Base-by-base conservation (phyloP, 805 yeast genomes). In the Candida silvatica region DNA sequence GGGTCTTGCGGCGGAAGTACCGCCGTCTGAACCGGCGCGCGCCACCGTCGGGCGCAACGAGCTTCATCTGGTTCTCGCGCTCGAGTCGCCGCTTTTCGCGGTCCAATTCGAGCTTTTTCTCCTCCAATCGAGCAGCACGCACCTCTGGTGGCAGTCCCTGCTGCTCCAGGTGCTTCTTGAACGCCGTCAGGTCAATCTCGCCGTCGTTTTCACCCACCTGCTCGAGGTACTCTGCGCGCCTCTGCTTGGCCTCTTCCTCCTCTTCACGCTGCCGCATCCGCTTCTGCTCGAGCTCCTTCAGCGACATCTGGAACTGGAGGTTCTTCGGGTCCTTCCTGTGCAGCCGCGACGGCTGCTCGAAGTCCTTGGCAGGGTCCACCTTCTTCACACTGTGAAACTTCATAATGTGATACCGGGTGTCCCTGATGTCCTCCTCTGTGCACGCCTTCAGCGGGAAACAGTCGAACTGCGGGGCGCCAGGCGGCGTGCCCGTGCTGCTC, bases 251-350 rank as follows among this genome's bases (percentile, higher is more conserved):
- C 19, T 45, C 58, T 48, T 45, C 58, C 58, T 51, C 63, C 44
- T 51, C 64, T 55, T 51, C 69, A 45, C 53, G 52, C 37, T 64
- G 62, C 45, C 73, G 77, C 36, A 58, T 62, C 49, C 67, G 71
- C 48, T 79, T 69, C 35, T 68, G 72, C 35, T 80, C 90, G 45
- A 82, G 71, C 51, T 83, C 92, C 38, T 80, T 76, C 47, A 87
- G 61, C 2, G 88, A 77, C 46, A 86, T 64, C 56, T 86, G 94
- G 51, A 83, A 83, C 54, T 88, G 96, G 52, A 90, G 64, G 53
- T 85, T 84, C 50, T 86, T 74, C 1, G 98, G 96, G 57, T 90
- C 97, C 52, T 90, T 88, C 46, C 97, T 70, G 56, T 88, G 97
- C 52, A 90, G 62, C 47, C 96, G 66, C 15, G 88, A 79, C 0